Evolutionary conservation across 2,329 filamentous ascomycete species (phyloP), one percentile per base, ranked within the genome.

Genomic region (Chrysoporthe austroafricana): DNA sequence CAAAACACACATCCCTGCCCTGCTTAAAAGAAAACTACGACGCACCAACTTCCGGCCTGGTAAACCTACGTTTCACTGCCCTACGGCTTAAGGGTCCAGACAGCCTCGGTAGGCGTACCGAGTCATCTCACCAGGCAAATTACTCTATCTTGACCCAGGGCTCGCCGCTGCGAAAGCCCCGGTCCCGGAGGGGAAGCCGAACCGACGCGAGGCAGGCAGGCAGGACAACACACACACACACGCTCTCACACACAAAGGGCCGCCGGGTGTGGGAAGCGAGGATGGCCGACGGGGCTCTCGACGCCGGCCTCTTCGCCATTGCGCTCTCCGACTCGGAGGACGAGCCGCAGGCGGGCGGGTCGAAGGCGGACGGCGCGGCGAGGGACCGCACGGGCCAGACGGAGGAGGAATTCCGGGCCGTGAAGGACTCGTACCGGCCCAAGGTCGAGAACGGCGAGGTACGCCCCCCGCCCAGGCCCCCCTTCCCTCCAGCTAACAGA

Each of bases 401-500:
- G 0, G 84, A 87, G 68, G 81, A 79, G 18, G 80, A 81, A 1
- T 87, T 85, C 71, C 80, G 80, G 69, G 77, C 75, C 5, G 77
- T 88, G 3, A 82, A 80, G 73, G 74, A 72, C 4, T 75, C 72
- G 1, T 88, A 88, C 67, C 72, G 71, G 18, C 78, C 78, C 32
- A 86, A 85, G 71, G 73, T 86, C 48, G 84, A 88, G 72, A 85
- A 87, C 69, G 86, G 86, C 67, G 77, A 87, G 71, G 86, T 86
- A 73, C 70, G 79, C 34, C 3, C 34, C n/a, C 56, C 18, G 8
- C 36, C 46, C 21, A 9, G 61, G 50, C 16, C 56, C 56, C n/a
- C n/a, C 14, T 11, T n/a, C 21, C 21, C 66, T 43, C 32, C 26
- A 36, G n/a, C 50, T n/a, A 39, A 8, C 39, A 52, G 8, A 54